Conservation (phyloP, 2,329 filamentous ascomycete genomes). For the Stachybotrys chlorohalonatus region DNA sequence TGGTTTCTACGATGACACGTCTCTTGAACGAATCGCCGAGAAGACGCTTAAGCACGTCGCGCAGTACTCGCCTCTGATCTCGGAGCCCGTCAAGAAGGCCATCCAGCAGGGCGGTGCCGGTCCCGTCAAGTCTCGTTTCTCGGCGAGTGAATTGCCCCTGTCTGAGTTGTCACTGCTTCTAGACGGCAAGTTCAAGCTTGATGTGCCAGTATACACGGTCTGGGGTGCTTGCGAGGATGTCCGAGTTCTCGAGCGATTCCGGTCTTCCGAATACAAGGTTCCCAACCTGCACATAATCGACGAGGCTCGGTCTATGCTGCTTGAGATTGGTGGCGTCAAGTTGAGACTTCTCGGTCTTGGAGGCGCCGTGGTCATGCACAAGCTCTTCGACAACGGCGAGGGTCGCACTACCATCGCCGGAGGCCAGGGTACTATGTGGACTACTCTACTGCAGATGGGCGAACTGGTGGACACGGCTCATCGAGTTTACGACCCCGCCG, state of each 20-base stretch:
- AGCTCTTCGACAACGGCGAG: slow-evolving; percentile 97
- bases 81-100: slow-evolving; percentile 63
- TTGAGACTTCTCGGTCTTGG: slow-evolving; percentile 87
- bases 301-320: slow-evolving; percentile 88
- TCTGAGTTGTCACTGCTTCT: slow-evolving; percentile 89
- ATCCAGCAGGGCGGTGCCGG: slow-evolving; percentile 59
- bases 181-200: slow-evolving; percentile 78
- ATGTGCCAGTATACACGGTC: slow-evolving; percentile 95
- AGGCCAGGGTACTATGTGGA: slow-evolving; percentile 99
- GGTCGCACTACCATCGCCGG: slow-evolving; percentile 96
- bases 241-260: slow-evolving; percentile 91
- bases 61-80: slow-evolving; percentile 92
- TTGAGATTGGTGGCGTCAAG: slow-evolving; percentile 94
- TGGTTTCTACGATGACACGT: slow-evolving; percentile 96
- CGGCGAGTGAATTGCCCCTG: slow-evolving; percentile 72
- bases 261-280: slow-evolving; percentile 96
- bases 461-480: slow-evolving; percentile 97
- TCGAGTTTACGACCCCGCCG: slow-evolving; percentile 94
- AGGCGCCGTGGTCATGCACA: slow-evolving; percentile 98
- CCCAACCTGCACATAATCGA: slow-evolving; percentile 97
- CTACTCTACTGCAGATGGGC: slow-evolving; percentile 93
- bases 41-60: slow-evolving; percentile 98
- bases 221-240: slow-evolving; percentile 99
- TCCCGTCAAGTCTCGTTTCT: slow-evolving; percentile 79
- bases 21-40: slow-evolving; percentile 92